Base-by-base conservation (phyloP, 2,329 filamentous ascomycete species). In the Aspergillus latus region DNA sequence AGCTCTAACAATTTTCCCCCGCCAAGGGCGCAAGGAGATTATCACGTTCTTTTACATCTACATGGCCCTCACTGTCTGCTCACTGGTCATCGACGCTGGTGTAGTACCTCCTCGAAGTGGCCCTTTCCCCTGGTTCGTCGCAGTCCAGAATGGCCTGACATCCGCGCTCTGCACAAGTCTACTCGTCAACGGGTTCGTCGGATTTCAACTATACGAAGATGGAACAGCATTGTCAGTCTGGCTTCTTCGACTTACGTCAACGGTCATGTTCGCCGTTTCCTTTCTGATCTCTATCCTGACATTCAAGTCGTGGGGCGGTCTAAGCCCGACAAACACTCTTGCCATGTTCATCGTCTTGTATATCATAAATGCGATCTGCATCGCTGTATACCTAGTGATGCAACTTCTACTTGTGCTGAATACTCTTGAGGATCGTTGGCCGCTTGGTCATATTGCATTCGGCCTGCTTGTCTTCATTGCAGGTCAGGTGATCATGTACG, bases 1-100 rank as follows among this genome's bases (percentile, higher is more conserved):
- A 15, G 39, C 45, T 44, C 51, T 55, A 47, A 52, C 45, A 11
- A 55, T 29, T 44, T 26, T 13, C 45, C 39, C 21, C 39, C 48
- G 40, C 58, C 21, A 61, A 86, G 84, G 85, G 60, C 83, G 85
- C 64, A 87, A 86, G 74, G 85, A 87, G 67, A 87, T 88, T 68
- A 89, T 90, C 49, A 90, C 88, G 48, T 97, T 99, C 81, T 99
- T 99, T 82, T 97, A 97, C 79, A 82, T 96, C 62, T 99, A 96
- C 80, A 89, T 96, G 82, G 80, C 93, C 37, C 84, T 97, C 50
- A 96, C 92, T 28, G 88, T 94, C 73, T 82, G 89, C 69, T 97
- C 93, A 7, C 85, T 99, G 61, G 83, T 94, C 65, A 86, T 99
- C 68, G 94, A 99, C 69, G 89, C 93, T 51, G 94, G 94, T 49